Evolutionary conservation across 2,329 filamentous ascomycete genomes (phyloP).

Genomic region (Neofusicoccum ribis): DNA sequence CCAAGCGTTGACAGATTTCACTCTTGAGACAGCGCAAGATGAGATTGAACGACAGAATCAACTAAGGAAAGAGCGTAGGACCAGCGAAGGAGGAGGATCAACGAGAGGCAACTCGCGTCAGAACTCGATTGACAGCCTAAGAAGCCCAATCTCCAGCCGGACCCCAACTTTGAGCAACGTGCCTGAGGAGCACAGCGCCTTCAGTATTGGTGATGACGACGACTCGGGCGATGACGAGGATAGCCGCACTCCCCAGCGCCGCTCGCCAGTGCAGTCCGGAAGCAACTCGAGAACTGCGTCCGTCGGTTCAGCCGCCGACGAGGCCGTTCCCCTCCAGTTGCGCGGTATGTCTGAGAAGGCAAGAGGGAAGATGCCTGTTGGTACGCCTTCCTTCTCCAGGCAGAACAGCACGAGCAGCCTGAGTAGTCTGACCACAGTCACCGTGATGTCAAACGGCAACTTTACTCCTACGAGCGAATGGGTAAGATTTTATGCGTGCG

Average conservation of each 20-base stretch:
- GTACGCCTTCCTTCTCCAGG: slow-evolving; percentile 77
- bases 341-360: slow-evolving; percentile 97
- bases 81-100: slow-evolving; percentile 34
- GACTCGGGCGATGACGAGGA: slow-evolving; percentile 65
- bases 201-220: slow-evolving; percentile 85
- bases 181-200: slow-evolving; percentile 76
- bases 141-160: slow-evolving; percentile 62
- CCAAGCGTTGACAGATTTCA: slow-evolving; percentile 82
- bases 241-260: slow-evolving; percentile 24
- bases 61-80: slow-evolving; percentile 61
- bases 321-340: slow-evolving; percentile 77
- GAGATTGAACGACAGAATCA: slow-evolving; percentile 82
- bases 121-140: slow-evolving; percentile 67
- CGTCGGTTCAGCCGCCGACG: slow-evolving; percentile 67
- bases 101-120: slow-evolving; percentile 44
- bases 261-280: slow-evolving; percentile 30
- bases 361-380: slow-evolving; percentile 89
- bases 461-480: slow-evolving; percentile 82
- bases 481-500: slow-evolving; percentile 44
- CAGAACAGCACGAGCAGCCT: slow-evolving; percentile 89
- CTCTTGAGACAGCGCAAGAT: slow-evolving; percentile 85
- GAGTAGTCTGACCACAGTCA: slow-evolving; percentile 61
- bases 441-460: slow-evolving; percentile 56
- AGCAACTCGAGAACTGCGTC: slow-evolving; percentile 65
- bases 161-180: slow-evolving; percentile 64